Base-by-base conservation (phyloP, 768 basidiomycete genomes). In the Serendipita sp. region DNA sequence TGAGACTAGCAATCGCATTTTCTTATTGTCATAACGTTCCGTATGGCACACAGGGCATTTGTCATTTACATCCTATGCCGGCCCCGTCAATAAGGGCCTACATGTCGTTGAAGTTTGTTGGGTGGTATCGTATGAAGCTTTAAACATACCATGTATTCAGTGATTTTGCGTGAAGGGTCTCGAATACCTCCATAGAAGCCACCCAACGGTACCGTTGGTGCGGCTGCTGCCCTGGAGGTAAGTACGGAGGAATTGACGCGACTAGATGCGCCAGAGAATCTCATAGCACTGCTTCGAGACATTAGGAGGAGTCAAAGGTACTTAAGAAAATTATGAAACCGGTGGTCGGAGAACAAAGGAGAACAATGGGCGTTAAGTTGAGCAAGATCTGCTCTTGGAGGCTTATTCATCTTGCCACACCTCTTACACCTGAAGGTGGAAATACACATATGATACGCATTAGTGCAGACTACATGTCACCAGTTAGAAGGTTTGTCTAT, bases 31-130 rank as follows among this genome's bases (percentile, higher is more conserved):
- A 72, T 96, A 97, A 63, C 95, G 78, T 73, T 99, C 96, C 44
- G 91, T 93, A 74, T 92, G 92, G 79, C 96, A 98, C 1, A 98
- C 88, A 0, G 95, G 95, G 76, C 96, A 99, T 72, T 89, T 85
- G 73, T 99, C 96, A 66, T 91, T 87, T 82, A 88, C 88, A 29
- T 86, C 84, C 88, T 90, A 15, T 63, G 1, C 16, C 37, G 58
- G 29, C 67, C 44, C 16, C 33, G 60, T n/a, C 37, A 48, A 40
- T 58, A 10, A 34, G 34, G 15, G 62, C 52, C 6, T 13, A 64
- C 46, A 44, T 50, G 2, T 62, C 16, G 58, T 10, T 29, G 31
- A 52, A 64, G 46, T 64, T 29, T n/a, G 18, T 29, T 10, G 40
- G 46, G 36, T 60, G 66, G 37, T 40, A 40, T 40, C 40, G 13